A percentile compares a stretch with the other conserved stretches of the same genome.
Evolutionary conservation across 2,329 filamentous ascomycete genomes (phyloP).

Genomic region (Chrysoporthe cubensis): DNA sequence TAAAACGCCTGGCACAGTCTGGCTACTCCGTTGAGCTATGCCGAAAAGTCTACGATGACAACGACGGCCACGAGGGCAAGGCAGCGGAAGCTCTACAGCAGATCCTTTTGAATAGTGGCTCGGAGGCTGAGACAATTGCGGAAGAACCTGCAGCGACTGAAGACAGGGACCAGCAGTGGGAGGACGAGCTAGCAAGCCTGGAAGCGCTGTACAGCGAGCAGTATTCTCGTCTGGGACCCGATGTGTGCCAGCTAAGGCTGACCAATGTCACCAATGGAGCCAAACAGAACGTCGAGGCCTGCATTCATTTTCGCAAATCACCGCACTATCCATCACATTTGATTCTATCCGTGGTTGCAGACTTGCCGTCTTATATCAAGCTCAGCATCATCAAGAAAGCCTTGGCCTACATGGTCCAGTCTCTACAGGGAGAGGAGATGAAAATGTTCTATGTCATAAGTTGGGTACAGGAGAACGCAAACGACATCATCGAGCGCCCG

Average conservation of each 20-base stretch:
- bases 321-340: conserved; percentile 72
- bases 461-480: conserved; percentile 87
- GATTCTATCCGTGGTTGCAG: conserved; percentile 71
- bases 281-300: conserved; percentile 55
- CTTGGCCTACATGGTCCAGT: conserved; percentile 70
- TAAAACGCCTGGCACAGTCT: conserved; percentile 79
- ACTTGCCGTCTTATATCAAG: conserved; percentile 89
- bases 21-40: conserved; percentile 89
- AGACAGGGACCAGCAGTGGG: conserved; percentile 69
- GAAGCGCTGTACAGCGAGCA: conserved; percentile 84
- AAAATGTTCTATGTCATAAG: conserved; percentile 85
- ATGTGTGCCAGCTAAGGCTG: conserved; percentile 73
- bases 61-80: conserved; percentile 71
- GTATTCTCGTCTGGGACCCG: conserved; percentile 63
- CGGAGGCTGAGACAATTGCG: conserved; percentile 31
- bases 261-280: conserved; percentile 56
- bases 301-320: conserved; percentile 71
- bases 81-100: conserved; percentile 82
- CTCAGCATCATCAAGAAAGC: conserved; percentile 83
- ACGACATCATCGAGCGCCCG: conserved; percentile 80
- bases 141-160: conserved; percentile 34
- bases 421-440: conserved; percentile 83
- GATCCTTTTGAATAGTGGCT: conserved; percentile 60
- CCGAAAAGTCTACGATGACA: conserved; percentile 73
- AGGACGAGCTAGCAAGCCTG: conserved; percentile 81